These are phyloP conservation scores for Petunia axillaris DNA, from an alignment of 257 asterid species.

Conservation along the genomic window DNA sequence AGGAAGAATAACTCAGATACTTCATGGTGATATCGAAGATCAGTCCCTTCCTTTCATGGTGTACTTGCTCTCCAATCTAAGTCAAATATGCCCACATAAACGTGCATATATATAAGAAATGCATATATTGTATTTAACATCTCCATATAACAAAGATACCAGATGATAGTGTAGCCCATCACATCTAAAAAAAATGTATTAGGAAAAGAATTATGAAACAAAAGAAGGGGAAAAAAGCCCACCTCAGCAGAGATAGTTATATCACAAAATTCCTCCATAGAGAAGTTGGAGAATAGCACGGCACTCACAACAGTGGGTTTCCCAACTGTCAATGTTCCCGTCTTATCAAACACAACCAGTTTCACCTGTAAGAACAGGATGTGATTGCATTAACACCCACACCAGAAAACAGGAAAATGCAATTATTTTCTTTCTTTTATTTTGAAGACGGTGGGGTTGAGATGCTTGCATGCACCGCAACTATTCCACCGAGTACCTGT, in stretches of 20 bases:
- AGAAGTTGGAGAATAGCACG: constrained; percentile 63
- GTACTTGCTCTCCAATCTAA: not conserved
- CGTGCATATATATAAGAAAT: not conserved
- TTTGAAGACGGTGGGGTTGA: too few species aligned
- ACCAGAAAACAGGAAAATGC: not conserved
- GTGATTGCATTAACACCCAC: not conserved
- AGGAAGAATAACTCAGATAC: not conserved
- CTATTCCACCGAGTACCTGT: too few species aligned
- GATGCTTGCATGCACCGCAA: too few species aligned
- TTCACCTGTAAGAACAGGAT: constrained; percentile 63
- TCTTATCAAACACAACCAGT: constrained; percentile 85
- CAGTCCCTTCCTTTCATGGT: not conserved
- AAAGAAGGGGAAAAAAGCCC: constrained; percentile 31
- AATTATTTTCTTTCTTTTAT: not conserved
- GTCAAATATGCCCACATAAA: not conserved
- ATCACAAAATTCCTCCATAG: constrained; percentile 83
- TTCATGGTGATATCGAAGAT: not conserved
- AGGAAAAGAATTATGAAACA: constrained; percentile 15
- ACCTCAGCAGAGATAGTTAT: constrained; percentile 95
- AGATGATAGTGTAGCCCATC: not conserved
- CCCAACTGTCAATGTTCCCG: constrained; percentile 90
- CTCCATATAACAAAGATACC: not conserved
- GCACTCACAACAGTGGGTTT: constrained; percentile 90
- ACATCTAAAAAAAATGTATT: not conserved
- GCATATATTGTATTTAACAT: not conserved